Conservation (phyloP, 176 grass and related monocot species). For the Cymbopogon citratus region DNA sequence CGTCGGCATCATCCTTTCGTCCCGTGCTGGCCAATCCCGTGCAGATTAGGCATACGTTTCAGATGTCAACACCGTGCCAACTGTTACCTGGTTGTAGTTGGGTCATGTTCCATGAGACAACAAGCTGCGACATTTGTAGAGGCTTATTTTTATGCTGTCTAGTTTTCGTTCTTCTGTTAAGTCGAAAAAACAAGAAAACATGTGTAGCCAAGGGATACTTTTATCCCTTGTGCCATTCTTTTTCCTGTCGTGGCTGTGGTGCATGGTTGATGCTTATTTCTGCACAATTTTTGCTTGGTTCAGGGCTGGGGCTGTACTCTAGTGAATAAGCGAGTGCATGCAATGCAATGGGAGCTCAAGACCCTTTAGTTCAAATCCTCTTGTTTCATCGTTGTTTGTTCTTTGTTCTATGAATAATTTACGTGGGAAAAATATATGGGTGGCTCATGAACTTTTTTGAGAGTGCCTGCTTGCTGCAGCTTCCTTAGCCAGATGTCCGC, state of each 20-base stretch:
- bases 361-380: background rate
- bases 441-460: background rate
- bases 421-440: background rate
- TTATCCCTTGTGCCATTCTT: slow-evolving; percentile 42
- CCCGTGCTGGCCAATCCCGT: slow-evolving; percentile 48
- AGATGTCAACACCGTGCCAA: background rate
- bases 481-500: too few species aligned
- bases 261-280: slow-evolving; percentile 21
- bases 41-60: slow-evolving; percentile 28
- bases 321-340: slow-evolving; percentile 44
- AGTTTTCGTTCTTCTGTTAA: slow-evolving; percentile 32
- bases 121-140: slow-evolving; percentile 31
- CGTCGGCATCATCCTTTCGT: slow-evolving; percentile 57
- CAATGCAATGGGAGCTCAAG: slow-evolving; percentile 18
- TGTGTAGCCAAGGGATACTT: slow-evolving; percentile 4
- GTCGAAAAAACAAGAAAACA: slow-evolving; percentile 15
- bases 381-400: background rate
- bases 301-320: slow-evolving; percentile 27
- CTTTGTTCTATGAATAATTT: background rate
- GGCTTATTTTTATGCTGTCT: slow-evolving; percentile 22
- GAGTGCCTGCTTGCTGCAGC: background rate
- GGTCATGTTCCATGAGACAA: slow-evolving; percentile 31
- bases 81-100: background rate
- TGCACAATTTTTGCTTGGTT: slow-evolving; percentile 22
- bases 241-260: slow-evolving; percentile 9